These are phyloP conservation scores for Senna siamea DNA, from an alignment of 306 rosid genomes.

Conservation along the genomic window DNA sequence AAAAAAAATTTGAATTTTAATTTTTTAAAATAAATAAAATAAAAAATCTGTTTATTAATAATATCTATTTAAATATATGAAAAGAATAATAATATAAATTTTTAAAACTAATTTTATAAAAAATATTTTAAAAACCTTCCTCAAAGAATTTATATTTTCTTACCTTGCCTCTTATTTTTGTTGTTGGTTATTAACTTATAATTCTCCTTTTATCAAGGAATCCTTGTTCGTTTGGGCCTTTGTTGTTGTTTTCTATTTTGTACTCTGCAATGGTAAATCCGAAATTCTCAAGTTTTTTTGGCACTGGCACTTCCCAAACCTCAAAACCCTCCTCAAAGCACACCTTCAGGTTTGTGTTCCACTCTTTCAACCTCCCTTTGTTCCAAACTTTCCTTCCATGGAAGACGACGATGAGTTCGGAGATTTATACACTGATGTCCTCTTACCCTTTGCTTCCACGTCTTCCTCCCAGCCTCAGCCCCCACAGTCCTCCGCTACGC, in stretches of 20 bases:
- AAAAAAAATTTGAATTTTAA: too few species aligned
- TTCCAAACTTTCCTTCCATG: slow-evolving; percentile 44
- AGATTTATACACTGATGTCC: slow-evolving; percentile 95
- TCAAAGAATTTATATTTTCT: too few species aligned
- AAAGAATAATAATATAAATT: too few species aligned
- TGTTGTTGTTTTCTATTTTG: neutral
- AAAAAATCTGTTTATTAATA: too few species aligned
- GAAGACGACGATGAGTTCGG: slow-evolving; percentile 99
- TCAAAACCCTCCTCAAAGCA: slow-evolving; percentile 31
- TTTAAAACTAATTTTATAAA: too few species aligned
- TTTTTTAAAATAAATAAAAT: too few species aligned
- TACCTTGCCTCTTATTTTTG: neutral
- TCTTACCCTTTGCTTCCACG: slow-evolving; percentile 65
- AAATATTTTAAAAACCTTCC: too few species aligned
- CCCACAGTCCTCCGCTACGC: slow-evolving; percentile 40
- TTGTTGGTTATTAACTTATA: neutral
- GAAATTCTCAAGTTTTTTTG: neutral
- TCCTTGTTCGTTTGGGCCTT: neutral
- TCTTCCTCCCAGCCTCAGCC: slow-evolving; percentile 46
- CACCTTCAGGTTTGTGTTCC: neutral
- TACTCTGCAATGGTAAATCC: neutral
- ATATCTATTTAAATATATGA: too few species aligned
- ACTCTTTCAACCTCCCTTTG: neutral
- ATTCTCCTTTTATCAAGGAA: neutral
- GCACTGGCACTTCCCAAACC: neutral